Base-by-base conservation (phyloP, 2,329 filamentous ascomycete genomes). In the Emmonsiellopsis sp. region DNA sequence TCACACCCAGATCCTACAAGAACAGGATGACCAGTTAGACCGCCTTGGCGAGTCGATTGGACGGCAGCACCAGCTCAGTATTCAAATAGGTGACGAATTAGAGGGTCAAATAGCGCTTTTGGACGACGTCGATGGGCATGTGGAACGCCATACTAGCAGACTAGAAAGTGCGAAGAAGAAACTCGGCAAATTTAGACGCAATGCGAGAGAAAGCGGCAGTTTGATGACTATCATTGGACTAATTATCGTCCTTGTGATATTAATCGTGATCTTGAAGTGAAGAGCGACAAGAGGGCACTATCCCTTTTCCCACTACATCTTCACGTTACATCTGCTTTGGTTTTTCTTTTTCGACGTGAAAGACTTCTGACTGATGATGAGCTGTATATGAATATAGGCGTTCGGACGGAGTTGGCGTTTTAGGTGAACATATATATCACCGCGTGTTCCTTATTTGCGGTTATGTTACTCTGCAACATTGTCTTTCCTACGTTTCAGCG, bases 1-100 rank as follows among this genome's bases (percentile, higher is more conserved):
- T 70, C 93, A 98, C 72, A 75, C 79, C 53, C 83, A 83, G 57
- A 83, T 95, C 31, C 76, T 98, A 39, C 78, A 80, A n/a, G 85
- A 96, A 57, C 93, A 98, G 71, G 93, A 98, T 66, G 86, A 88
- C 59, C 90, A 95, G 68, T 79, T 98, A n/a, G 92, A 97, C 68
- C 78, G 80, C 8, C 75, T 98, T 3, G 88, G 91, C n/a, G 82
- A 84, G 63, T 88, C 83, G 54, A 96, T 98, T 61, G 81, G 87
- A 3, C 82, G 93, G 40, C 93, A 97, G 74, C 79, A 94, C 49
- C 88, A 97, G 73, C 77, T 98, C 57, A 91, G 86, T 66, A 94
- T 96, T 74, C 88, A 93, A 74, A 97, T 98, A 63, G 92, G 93
- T 33, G 88, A 96, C 68, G 93, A 98, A 76, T 78, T 98, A 37